A percentile compares a stretch with the other conserved stretches of the same genome.
Evolutionary conservation across 768 basidiomycete species (phyloP).

Genomic region (Cyathus striatus): DNA sequence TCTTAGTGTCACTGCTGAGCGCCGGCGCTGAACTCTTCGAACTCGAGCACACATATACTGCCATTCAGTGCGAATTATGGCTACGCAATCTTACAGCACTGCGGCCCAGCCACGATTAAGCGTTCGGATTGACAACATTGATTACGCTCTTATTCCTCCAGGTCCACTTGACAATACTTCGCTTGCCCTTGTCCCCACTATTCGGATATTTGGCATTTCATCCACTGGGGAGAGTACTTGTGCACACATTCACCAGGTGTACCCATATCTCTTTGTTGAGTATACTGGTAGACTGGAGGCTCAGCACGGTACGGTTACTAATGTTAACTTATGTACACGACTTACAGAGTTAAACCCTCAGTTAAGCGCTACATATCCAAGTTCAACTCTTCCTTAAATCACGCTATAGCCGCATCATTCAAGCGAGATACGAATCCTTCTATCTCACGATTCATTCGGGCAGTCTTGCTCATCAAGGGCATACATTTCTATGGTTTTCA

Average conservation of each 20-base stretch:
- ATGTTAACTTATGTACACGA: no score
- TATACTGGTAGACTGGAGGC: slow-evolving; percentile 68
- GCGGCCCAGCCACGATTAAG: slow-evolving; percentile 27
- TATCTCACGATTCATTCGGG: slow-evolving; percentile 61
- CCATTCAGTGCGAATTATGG: no score
- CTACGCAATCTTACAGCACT: no score
- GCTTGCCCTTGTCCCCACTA: slow-evolving; percentile 67
- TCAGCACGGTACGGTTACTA: slow-evolving; percentile 58
- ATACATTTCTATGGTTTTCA: slow-evolving; percentile 95
- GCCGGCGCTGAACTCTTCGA: no score
- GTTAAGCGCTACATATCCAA: slow-evolving; percentile 70
- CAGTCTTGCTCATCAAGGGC: slow-evolving; percentile 87
- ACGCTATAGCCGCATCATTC: slow-evolving; percentile 79
- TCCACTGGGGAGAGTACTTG: slow-evolving; percentile 75
- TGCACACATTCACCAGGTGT: slow-evolving; percentile 88
- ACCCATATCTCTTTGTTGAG: slow-evolving; percentile 90
- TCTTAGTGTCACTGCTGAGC: no score
- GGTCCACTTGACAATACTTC: slow-evolving; percentile 60
- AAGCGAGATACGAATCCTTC: slow-evolving; percentile 62
- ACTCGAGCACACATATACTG: no score
- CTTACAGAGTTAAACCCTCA: slow-evolving; percentile 26
- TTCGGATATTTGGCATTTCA: slow-evolving; percentile 84
- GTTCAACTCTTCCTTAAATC: slow-evolving; percentile 73
- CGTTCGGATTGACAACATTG: slow-evolving; percentile 54
- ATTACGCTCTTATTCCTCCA: slow-evolving; percentile 52